Evolutionary conservation across 148 eudicot species (phyloP).

Genomic region (Spergularia marina): DNA sequence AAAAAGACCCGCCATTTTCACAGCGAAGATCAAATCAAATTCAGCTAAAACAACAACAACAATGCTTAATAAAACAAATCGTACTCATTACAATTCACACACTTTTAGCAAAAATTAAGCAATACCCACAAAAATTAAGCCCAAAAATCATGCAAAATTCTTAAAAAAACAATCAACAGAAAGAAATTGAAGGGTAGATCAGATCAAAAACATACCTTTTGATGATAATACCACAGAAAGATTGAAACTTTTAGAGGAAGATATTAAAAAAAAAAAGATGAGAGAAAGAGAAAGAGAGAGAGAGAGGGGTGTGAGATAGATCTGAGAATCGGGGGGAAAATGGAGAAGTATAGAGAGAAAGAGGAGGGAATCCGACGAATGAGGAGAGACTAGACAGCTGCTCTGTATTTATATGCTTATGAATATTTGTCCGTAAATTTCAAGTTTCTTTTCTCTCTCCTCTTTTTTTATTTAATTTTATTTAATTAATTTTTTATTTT

Average conservation of each 20-base stretch:
- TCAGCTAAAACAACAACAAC: conserved; percentile 18
- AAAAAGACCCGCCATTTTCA: conserved; percentile 7
- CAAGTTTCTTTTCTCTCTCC: background rate
- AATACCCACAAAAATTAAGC: conserved; percentile 15
- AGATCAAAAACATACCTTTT: conserved; percentile 19
- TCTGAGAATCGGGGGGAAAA: conserved; percentile 12
- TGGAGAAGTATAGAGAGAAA: background rate
- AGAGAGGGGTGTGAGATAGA: background rate
- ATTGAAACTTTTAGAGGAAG: conserved; percentile 6
- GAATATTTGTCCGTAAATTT: conserved; percentile 17
- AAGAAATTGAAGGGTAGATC: background rate
- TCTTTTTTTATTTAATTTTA: background rate
- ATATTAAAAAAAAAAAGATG: background rate
- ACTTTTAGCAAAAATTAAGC: background rate
- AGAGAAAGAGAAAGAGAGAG: background rate
- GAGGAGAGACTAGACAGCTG: conserved; percentile 19
- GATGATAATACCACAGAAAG: background rate
- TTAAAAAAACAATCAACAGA: background rate
- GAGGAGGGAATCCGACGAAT: conserved; percentile 22
- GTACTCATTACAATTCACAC: conserved; percentile 21
- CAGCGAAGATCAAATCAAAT: background rate
- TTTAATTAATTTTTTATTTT: background rate
- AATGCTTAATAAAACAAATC: conserved; percentile 12
- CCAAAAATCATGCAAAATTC: conserved; percentile 9
- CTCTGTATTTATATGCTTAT: conserved; percentile 23